Evolutionary conservation across 2,329 filamentous ascomycete genomes (phyloP).

Genomic region (Diaporthe aspalathi): DNA sequence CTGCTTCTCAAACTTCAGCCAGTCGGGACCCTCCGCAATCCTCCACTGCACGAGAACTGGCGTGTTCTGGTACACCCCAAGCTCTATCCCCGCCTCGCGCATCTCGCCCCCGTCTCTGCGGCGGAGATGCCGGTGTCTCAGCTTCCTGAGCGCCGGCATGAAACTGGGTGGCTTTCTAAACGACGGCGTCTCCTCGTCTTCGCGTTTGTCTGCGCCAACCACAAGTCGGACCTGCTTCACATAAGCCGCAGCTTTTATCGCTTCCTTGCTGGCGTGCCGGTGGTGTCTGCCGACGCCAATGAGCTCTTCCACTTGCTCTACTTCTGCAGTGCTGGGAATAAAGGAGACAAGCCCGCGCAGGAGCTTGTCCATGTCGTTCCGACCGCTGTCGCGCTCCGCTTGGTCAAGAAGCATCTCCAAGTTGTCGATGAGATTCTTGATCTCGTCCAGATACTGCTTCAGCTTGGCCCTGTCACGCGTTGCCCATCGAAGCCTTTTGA

Average conservation of each 20-base stretch:
- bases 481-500: conserved; percentile 41
- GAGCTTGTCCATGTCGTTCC: conserved; percentile 37
- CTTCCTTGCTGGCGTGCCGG: conserved; percentile 13
- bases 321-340: conserved; percentile 38
- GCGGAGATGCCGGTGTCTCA: neutral
- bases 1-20: conserved; percentile 39
- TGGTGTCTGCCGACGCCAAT: conserved; percentile 27
- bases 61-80: conserved; percentile 37
- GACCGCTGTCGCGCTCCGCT: conserved; percentile 37
- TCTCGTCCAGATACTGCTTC: conserved; percentile 38
- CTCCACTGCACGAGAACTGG: conserved; percentile 43
- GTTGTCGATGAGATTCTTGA: conserved; percentile 36
- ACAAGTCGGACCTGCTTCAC: conserved; percentile 42
- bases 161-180: conserved; percentile 1
- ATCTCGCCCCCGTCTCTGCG: neutral
- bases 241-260: conserved; percentile 42
- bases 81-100: conserved; percentile 38
- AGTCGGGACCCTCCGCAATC: conserved; percentile 33
- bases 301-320: conserved; percentile 40
- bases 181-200: conserved; percentile 41
- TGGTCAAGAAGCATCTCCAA: conserved; percentile 41
- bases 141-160: conserved; percentile 20
- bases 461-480: conserved; percentile 37
- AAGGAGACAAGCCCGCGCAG: conserved; percentile 42
- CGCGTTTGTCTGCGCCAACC: conserved; percentile 41